phyloP scores from a whole-genome alignment of 106 monocot species.

The Dactylorhiza incarnata region DNA sequence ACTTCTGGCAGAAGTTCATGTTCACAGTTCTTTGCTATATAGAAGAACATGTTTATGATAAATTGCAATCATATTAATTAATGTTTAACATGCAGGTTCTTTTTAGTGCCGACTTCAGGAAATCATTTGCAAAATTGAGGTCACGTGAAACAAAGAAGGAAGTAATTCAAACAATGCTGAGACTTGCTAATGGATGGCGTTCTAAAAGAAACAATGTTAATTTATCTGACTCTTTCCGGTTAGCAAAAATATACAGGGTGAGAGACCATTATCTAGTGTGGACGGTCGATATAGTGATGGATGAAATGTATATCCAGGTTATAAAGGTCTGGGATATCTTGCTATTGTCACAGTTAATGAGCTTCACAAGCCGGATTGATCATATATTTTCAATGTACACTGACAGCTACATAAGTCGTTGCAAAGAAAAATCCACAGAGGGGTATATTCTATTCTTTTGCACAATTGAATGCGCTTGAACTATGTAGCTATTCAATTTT shows the following conservation, averaged over 20 bases:
- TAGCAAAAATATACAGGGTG: conserved; percentile 31
- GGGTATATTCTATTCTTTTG: conserved; percentile 20
- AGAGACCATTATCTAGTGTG: conserved; percentile 33
- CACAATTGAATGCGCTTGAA: too few species aligned
- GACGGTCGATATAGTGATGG: conserved; percentile 37
- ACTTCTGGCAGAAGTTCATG: too few species aligned
- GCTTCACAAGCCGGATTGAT: conserved; percentile 25
- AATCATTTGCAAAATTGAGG: conserved; percentile 31
- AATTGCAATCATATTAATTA: too few species aligned
- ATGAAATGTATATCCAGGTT: conserved; percentile 30
- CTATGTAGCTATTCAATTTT: too few species aligned
- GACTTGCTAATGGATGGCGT: conserved; percentile 44
- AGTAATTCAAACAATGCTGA: conserved; percentile 28
- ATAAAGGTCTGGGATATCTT: conserved; percentile 47
- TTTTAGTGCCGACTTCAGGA: conserved; percentile 45
- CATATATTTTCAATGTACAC: conserved; percentile 37
- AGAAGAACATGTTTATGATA: too few species aligned
- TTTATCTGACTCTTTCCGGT: conserved; percentile 11
- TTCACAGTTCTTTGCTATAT: too few species aligned
- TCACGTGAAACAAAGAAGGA: conserved; percentile 15
- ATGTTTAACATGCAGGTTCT: conserved; percentile 23
- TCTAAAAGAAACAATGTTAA: conserved; percentile 8
- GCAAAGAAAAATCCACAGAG: conserved; percentile 25
- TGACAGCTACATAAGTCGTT: conserved; percentile 29
- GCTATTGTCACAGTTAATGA: conserved; percentile 13